Evolutionary conservation across 1,139 yeast genomes (phyloP).

Genomic region (Scheffersomyces lignicola): DNA sequence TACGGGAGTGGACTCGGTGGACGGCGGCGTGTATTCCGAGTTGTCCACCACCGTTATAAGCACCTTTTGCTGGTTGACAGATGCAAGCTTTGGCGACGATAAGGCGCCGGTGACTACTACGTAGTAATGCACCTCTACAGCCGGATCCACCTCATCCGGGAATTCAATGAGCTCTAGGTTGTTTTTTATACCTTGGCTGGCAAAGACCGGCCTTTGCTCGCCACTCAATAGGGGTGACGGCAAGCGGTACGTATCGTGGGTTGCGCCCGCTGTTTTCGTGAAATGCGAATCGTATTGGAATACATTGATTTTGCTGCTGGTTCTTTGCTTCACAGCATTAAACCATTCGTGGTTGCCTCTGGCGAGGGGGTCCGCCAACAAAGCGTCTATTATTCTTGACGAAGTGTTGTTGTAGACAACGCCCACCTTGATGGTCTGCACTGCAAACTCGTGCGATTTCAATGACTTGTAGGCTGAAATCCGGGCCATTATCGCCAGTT

Average conservation of each 20-base stretch:
- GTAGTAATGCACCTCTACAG: slow-evolving; percentile 31
- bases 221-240: slow-evolving; percentile 41
- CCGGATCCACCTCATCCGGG: slow-evolving; percentile 1
- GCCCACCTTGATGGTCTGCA: slow-evolving; percentile 28
- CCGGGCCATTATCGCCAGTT: slow-evolving; percentile 18
- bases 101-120: slow-evolving; percentile 32
- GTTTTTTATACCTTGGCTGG: no score
- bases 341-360: slow-evolving; percentile 34
- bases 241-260: slow-evolving; percentile 15
- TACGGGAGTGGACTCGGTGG: slow-evolving; percentile 33
- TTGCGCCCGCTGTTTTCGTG: slow-evolving; percentile 8
- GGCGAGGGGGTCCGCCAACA: slow-evolving; percentile 47
- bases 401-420: slow-evolving; percentile 25
- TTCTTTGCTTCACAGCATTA: slow-evolving; percentile 21
- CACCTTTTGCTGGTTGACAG: slow-evolving; percentile 23
- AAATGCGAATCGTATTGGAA: slow-evolving; percentile 21
- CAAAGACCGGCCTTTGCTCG: slow-evolving; percentile 25
- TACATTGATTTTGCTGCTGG: slow-evolving; percentile 9
- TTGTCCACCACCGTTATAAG: slow-evolving; percentile 42
- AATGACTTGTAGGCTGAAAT: slow-evolving; percentile 16
- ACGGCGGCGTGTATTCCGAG: slow-evolving; percentile 36
- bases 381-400: slow-evolving; percentile 33
- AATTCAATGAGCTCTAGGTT: slow-evolving; percentile 8
- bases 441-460: slow-evolving; percentile 6
- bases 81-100: slow-evolving; percentile 15